A percentile compares a stretch with the other conserved stretches of the same genome.
phyloP scores from a whole-genome alignment of 257 asterid species.

The Paulownia fortunei region DNA sequence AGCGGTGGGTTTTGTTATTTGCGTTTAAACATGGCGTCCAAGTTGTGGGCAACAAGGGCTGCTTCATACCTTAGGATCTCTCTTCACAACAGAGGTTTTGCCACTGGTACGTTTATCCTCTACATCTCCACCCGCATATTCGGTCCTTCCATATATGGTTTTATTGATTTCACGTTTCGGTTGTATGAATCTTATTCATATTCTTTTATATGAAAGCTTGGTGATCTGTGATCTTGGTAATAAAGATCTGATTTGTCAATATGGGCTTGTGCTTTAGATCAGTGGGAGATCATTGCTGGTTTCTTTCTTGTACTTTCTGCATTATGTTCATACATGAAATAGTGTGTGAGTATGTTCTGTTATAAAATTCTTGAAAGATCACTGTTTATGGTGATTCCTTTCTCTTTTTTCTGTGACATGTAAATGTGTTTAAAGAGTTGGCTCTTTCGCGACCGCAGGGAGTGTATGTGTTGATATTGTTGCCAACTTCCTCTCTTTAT shows the following conservation, averaged over 20 bases:
- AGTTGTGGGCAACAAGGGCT: conserved; percentile 77
- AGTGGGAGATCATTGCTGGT: conserved; percentile 24
- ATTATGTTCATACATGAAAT: conserved; percentile 3
- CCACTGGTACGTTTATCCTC: conserved; percentile 61
- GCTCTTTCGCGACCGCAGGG: neutral
- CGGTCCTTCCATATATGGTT: neutral
- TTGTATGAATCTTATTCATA: conserved; percentile 29
- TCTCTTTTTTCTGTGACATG: neutral
- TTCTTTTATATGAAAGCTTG: neutral
- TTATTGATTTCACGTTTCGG: neutral
- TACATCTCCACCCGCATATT: no score
- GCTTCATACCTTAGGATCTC: conserved; percentile 91
- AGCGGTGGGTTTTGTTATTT: conserved; percentile 35
- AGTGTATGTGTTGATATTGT: no score
- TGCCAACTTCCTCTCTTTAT: neutral
- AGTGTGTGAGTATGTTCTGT: conserved; percentile 2
- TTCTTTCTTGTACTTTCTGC: conserved; percentile 4
- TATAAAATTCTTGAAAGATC: neutral
- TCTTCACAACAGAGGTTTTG: conserved; percentile 72
- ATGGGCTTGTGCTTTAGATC: conserved; percentile 33
- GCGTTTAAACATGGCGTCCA: conserved; percentile 64
- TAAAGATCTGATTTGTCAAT: conserved; percentile 53
- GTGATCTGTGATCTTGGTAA: conserved; percentile 50
- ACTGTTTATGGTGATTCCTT: conserved; percentile 1
- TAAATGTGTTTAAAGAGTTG: neutral